Base-by-base conservation (phyloP, 306 rosid genomes). In the Calophaca sinica region DNA sequence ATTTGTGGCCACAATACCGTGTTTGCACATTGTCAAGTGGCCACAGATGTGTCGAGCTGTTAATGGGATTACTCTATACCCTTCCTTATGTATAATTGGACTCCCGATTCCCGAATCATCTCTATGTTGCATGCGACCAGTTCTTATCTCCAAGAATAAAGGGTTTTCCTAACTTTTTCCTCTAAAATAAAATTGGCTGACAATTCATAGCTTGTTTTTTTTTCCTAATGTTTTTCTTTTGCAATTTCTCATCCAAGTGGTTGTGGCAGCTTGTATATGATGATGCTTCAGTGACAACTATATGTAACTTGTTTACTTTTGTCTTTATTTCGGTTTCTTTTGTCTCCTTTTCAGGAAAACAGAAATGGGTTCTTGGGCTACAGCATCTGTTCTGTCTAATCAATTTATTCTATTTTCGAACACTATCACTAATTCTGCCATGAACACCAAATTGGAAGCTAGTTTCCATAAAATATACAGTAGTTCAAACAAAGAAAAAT, bases 291-390 rank as follows among this genome's bases (percentile, higher is more conserved):
- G 72, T 61, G 20, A 53, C 7, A 52, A 66, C n/a, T 82, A 26
- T 50, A 41, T 75, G 69, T 71, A 35, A 72, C 28, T 72, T 66
- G 41, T 67, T 76, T 54, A 60, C 29, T 38, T 31, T 44, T 59
- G 48, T 57, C 70, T 75, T 73, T 28, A 14, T 32, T 66, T 74
- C 68, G 42, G 53, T 58, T 42, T 72, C 60, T 35, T 77, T 65
- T 68, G 13, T 38, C 59, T 44, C 39, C 9, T 51, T 71, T 81
- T 66, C 87, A 62, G 79, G 66, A 74, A 74, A 70, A 29, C 65
- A 12, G 61, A 72, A 65, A 89, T 89, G 90, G 75, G 41, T 67
- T 83, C 79, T 73, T 77, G 77, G 85, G 74, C 85, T 62, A 36
- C 74, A 36, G 11, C 84, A 36, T 77, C 82, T 31, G 70, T 77